Evolutionary conservation across 306 rosid species (phyloP).

Genomic region (Sechiopsis laciniata): DNA sequence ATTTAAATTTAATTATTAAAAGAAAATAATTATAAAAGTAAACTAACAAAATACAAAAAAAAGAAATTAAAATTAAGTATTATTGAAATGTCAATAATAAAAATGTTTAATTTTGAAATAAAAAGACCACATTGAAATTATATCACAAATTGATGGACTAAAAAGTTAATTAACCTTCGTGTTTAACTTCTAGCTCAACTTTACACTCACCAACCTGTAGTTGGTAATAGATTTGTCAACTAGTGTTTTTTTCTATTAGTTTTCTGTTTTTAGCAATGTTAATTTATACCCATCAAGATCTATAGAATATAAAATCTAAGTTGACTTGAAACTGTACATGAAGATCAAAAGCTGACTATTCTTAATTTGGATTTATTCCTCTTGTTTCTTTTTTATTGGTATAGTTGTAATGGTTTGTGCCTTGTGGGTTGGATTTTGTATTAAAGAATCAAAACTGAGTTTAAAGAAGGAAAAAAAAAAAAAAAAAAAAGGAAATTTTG

Average conservation of each 20-base stretch:
- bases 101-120: too few species aligned
- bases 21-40: too few species aligned
- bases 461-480: not conserved
- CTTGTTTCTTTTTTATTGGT: not conserved
- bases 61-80: too few species aligned
- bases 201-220: not conserved
- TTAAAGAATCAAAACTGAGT: not conserved
- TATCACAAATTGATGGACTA: too few species aligned
- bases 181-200: conserved; percentile 2
- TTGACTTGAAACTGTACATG: not conserved
- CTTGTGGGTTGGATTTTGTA: not conserved
- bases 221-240: conserved; percentile 17
- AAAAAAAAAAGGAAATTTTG: not conserved
- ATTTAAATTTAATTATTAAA: too few species aligned
- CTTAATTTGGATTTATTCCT: not conserved
- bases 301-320: not conserved
- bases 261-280: too few species aligned
- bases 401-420: not conserved
- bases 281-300: not conserved
- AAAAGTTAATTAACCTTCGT: too few species aligned
- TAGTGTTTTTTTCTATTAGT: not conserved
- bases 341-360: not conserved
- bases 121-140: too few species aligned
- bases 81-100: too few species aligned
- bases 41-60: too few species aligned